Conservation (phyloP, 331 rosid genomes). For the Quercus phellos region DNA sequence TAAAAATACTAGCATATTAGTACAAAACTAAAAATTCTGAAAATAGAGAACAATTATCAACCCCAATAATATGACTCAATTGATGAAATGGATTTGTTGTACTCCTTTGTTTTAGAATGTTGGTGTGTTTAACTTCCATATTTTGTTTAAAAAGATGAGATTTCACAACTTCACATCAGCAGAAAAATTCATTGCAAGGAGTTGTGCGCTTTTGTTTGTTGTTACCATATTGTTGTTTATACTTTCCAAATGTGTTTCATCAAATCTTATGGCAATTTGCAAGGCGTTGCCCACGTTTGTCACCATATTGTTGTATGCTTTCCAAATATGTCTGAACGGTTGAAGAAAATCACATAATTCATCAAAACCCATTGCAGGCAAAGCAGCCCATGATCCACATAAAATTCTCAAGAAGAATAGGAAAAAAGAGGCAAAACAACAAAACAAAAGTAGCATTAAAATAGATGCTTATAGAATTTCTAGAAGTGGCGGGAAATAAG, state of each 20-base stretch:
- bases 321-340: background rate
- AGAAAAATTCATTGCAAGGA: no score
- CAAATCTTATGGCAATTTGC: no score
- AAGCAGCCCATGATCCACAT: background rate
- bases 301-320: background rate
- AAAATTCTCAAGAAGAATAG: background rate
- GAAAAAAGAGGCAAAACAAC: background rate
- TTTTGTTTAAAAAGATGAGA: no score
- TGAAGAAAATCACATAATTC: background rate
- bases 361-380: background rate
- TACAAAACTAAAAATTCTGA: background rate
- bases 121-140: background rate
- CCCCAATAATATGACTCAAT: background rate
- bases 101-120: background rate
- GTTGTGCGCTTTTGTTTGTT: no score
- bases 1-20: no score
- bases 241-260: no score
- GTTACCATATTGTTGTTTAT: no score
- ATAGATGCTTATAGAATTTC: background rate
- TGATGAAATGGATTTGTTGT: background rate
- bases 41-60: background rate
- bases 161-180: no score
- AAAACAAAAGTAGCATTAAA: background rate
- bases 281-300: background rate
- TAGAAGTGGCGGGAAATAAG: conserved; percentile 1